Base-by-base conservation (phyloP, 164 flowering plant genomes). In the Kalanchoe fedtschenkoi region DNA sequence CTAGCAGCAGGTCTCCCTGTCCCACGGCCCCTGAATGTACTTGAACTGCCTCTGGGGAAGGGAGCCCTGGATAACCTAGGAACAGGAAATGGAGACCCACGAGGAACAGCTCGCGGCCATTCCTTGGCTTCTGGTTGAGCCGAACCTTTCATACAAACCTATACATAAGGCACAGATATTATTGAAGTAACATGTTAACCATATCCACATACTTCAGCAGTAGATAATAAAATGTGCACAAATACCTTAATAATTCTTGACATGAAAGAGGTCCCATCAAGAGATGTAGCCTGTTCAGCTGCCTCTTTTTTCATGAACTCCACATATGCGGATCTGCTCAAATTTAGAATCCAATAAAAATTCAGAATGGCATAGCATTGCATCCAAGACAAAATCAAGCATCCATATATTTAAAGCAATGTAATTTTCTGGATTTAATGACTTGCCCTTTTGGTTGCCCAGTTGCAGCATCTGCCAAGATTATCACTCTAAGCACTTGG, bases 201-300 rank as follows among this genome's bases (percentile, higher is more conserved):
- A 39, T 32, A 32, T 28, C 33, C 19, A 47, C 10, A 29, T 34
- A 32, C 41, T 54, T 58, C 0, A 15, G 39, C 39, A 37, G 11
- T 37, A 37, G 39, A 15, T 15, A 37, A 9, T 37, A 37, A 11
- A 11, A 37, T 37, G 39, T 9, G 14, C 11, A 37, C 39, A 37
- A 37, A 60, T 81, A 87, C 98, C 95, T 87, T 92, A 51, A 92
- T 83, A 56, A 89, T 80, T 38, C 98, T 88, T 34, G 95, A 88
- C 98, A 92, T 84, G 62, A 92, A 89, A 29, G 96, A 89, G 62
- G 96, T 90, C 26, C 97, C 95, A 79, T 85, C 85, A 65, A 88
- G 76, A 42, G 91, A 79, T 24, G 90, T 65, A 51, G 98, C 91
- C 76, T 75, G 78, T 42, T 86, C 96, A 56, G 97, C 97, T 17